Conservation (phyloP, 257 asterid genomes). For the Nemophila menziesii region DNA sequence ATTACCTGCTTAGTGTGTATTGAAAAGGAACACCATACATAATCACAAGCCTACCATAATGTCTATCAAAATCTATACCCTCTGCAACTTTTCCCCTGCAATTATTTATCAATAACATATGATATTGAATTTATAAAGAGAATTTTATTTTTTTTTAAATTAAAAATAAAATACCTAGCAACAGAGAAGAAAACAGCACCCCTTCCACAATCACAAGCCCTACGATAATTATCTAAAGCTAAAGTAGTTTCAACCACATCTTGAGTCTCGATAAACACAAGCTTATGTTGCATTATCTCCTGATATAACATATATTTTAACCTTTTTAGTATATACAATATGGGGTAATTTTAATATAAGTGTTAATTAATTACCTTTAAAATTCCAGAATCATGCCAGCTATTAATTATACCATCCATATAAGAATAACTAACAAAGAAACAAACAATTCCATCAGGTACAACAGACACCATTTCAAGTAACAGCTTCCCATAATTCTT, state of each 20-base stretch:
- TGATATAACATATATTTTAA: conserved; percentile 22
- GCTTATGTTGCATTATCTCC: conserved; percentile 98
- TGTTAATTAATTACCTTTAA: conserved; percentile 42
- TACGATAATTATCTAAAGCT: conserved; percentile 91
- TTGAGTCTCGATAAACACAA: conserved; percentile 95
- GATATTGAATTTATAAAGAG: background rate
- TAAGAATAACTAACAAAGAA: conserved; percentile 95
- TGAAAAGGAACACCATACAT: conserved; percentile 97
- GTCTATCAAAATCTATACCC: conserved; percentile 97
- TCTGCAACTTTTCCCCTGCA: conserved; percentile 98
- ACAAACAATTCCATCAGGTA: conserved; percentile 96
- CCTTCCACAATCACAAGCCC: conserved; percentile 98
- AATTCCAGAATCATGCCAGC: conserved; percentile 97
- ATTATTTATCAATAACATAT: background rate
- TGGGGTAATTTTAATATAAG: too few species aligned
- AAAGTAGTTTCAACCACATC: conserved; percentile 98
- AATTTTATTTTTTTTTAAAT: background rate
- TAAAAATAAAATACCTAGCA: conserved; percentile 53
- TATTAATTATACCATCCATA: conserved; percentile 96
- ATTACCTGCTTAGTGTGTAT: conserved; percentile 81
- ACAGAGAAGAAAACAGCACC: conserved; percentile 99
- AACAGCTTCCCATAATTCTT: conserved; percentile 92
- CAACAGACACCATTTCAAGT: conserved; percentile 93
- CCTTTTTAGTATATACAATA: background rate
- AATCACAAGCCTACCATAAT: conserved; percentile 94